phyloP scores from a whole-genome alignment of 2,329 filamentous ascomycete species.

The Peltaster fructicola region DNA sequence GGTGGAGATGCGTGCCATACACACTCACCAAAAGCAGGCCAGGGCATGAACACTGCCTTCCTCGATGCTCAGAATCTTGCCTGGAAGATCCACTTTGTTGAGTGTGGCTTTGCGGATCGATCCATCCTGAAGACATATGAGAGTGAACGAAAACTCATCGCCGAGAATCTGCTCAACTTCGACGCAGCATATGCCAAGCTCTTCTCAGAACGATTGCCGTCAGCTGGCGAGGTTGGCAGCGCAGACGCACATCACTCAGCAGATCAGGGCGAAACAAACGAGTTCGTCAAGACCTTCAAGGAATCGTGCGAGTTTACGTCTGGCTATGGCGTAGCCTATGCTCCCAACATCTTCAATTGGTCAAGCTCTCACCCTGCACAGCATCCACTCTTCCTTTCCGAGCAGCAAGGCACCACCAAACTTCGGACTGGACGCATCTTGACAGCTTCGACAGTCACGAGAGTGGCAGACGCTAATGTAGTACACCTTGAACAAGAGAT shows the following conservation, averaged over 20 bases:
- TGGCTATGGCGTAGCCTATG: constrained; percentile 78
- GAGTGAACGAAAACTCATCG: constrained; percentile 65
- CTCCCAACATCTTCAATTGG: constrained; percentile 73
- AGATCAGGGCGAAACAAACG: constrained; percentile 41
- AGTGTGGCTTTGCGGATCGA: constrained; percentile 60
- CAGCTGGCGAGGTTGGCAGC: constrained; percentile 52
- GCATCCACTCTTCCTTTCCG: constrained; percentile 50
- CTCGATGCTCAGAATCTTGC: constrained; percentile 65
- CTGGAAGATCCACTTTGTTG: constrained; percentile 91
- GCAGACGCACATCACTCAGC: constrained; percentile 36
- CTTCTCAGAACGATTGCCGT: constrained; percentile 64
- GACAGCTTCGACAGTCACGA: constrained; percentile 62
- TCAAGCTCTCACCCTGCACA: constrained; percentile 52
- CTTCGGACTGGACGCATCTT: constrained; percentile 60
- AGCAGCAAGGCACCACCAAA: constrained; percentile 34
- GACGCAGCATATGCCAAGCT: constrained; percentile 80
- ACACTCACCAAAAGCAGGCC: constrained; percentile 44
- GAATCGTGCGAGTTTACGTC: constrained; percentile 82
- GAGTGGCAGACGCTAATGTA: constrained; percentile 74
- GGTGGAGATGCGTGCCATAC: constrained; percentile 48
- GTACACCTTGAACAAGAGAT: constrained; percentile 83
- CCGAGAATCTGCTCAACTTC: constrained; percentile 69
- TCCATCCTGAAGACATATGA: constrained; percentile 72
- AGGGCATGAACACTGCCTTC: constrained; percentile 46
- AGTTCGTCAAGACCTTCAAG: constrained; percentile 82